phyloP scores from a whole-genome alignment of 495 filamentous ascomycete genomes.

The Neurospora sp. region DNA sequence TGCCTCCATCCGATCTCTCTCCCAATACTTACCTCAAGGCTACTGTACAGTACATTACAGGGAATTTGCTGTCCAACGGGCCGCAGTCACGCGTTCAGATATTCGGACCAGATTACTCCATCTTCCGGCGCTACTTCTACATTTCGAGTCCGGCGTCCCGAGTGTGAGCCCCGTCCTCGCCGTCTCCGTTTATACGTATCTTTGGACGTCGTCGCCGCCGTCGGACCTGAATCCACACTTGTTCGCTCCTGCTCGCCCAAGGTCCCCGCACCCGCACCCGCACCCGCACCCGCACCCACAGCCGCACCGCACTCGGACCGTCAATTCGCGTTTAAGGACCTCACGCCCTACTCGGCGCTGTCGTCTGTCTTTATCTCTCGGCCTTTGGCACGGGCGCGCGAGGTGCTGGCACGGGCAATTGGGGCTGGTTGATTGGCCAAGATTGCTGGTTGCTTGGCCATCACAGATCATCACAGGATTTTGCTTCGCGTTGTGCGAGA shows the following conservation, averaged over 20 bases:
- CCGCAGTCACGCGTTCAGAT: background rate
- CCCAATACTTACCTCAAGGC: background rate
- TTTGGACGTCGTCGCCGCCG: background rate
- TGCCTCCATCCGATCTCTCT: background rate
- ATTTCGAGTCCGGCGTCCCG: background rate
- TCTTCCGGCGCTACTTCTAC: background rate
- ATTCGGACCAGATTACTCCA: background rate
- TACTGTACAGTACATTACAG: background rate
- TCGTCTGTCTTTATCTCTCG: background rate
- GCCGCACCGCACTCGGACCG: background rate
- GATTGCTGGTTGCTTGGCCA: background rate
- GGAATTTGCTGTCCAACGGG: background rate
- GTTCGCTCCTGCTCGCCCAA: background rate
- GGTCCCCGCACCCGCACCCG: background rate
- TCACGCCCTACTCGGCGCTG: background rate
- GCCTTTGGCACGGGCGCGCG: background rate
- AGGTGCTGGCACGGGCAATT: background rate
- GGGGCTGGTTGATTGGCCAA: background rate
- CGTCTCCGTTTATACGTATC: background rate
- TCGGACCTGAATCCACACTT: background rate
- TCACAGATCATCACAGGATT: background rate
- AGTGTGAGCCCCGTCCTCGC: background rate
- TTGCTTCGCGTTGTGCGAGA: background rate
- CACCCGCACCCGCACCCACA: background rate
- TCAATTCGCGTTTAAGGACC: background rate